Evolutionary conservation across 1,139 yeast genomes (phyloP), one percentile per base, ranked within the genome.

Genomic region (Kodamaea sp.): DNA sequence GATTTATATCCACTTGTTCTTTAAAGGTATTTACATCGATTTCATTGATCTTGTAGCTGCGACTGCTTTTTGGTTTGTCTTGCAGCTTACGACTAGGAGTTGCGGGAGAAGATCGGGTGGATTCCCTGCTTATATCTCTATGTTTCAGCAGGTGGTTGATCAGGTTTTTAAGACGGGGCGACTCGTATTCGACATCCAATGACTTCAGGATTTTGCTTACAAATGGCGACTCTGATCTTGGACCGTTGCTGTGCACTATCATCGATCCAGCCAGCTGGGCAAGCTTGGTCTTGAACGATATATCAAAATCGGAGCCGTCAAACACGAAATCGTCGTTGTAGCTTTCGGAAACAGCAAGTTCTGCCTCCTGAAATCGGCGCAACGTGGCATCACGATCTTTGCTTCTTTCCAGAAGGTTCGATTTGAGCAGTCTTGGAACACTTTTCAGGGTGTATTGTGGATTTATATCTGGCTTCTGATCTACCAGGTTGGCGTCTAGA

Each of bases 271-370:
- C 56, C 2, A 55, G 38, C 20, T 56, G 63, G 20, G 72, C 61
- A 41, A 66, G 67, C 43, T 53, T 61, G 32, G 71, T 66, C n/a
- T n/a, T n/a, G 41, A 60, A 67, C 6, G 72, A 63, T 16, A 68
- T 47, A 29, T 65, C 51, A 15, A 52, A 36, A 10, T 51, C 63
- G 11, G 51, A 49, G 14, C 50, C 53, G 6, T 52, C 59, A 9
- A 47, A 24, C 7, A 43, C 48, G 27, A 60, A 51, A 32, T 55
- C 64, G 12, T 50, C 46, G 9, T 45, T 29, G 28, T 46, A 43
- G 12, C 43, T 42, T n/a, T 37, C 15, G 14, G 38, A 44, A 7
- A 42, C 45, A 5, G 34, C 40, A 2, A 32, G 34, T 9, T 25
- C 12, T 10, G 44, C 29, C 29, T 47, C 51, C 26, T 44, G 48